Percentiles rank a stretch among this genome's conserved stretches.
Conservation (phyloP, 2,329 filamentous ascomycete genomes). For the Bipolaris bicolor region DNA sequence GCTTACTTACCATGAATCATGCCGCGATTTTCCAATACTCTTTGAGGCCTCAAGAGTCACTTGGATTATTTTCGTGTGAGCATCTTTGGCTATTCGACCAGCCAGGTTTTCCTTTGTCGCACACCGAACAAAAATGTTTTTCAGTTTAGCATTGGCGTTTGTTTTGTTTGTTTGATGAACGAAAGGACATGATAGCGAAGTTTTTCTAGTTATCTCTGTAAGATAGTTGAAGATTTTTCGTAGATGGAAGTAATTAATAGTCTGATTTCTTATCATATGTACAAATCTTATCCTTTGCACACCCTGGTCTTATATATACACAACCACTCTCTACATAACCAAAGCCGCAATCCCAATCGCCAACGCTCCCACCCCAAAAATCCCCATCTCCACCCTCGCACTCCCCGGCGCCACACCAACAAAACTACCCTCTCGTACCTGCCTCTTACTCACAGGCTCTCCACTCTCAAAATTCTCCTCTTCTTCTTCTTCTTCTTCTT, state of each 20-base stretch:
- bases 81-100: constrained; percentile 29
- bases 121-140: constrained; percentile 7
- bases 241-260: constrained; percentile 1
- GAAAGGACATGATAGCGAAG: background rate
- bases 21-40: constrained; percentile 7
- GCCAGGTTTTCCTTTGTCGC: constrained; percentile 30
- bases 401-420: too few relatives aligned
- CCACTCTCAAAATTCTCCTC: too few relatives aligned
- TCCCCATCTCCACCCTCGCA: too few relatives aligned
- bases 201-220: constrained; percentile 9
- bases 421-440: too few relatives aligned
- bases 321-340: too few relatives aligned
- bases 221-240: background rate
- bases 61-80: constrained; percentile 7
- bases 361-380: too few relatives aligned
- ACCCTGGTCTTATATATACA: too few relatives aligned
- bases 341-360: too few relatives aligned
- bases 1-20: constrained; percentile 7
- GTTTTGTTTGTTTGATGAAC: background rate
- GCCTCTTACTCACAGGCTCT: too few relatives aligned
- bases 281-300: too few relatives aligned
- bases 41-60: constrained; percentile 8
- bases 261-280: background rate
- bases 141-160: constrained; percentile 10
- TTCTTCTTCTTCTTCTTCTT: too few relatives aligned